Percentiles rank a stretch among this genome's conserved stretches.
These are phyloP conservation scores for Phalaenopsis equestris DNA, from an alignment of 106 monocot species.

Conservation along the genomic window DNA sequence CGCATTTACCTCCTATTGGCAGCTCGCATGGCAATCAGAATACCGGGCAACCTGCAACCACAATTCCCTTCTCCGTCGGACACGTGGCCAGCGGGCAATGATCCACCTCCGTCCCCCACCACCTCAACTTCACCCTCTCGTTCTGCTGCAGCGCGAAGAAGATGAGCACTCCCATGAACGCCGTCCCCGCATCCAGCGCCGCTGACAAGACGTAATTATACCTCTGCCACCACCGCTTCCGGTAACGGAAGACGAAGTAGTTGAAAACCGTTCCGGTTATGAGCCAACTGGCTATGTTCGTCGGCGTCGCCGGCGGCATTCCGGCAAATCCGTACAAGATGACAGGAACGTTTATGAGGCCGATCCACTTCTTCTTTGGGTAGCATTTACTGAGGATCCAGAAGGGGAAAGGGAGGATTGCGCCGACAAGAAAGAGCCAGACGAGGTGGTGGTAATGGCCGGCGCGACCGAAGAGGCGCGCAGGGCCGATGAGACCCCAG, in stretches of 20 bases:
- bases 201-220: constrained; percentile 90
- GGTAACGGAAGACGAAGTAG: constrained; percentile 41
- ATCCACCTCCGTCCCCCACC: constrained; percentile 85
- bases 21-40: constrained; percentile 20
- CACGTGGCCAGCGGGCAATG: constrained; percentile 77
- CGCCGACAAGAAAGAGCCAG: constrained; percentile 66
- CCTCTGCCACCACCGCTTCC: constrained; percentile 82
- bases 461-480: constrained; percentile 54
- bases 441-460: constrained; percentile 72
- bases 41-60: constrained; percentile 61
- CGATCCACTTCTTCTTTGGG: constrained; percentile 37
- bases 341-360: constrained; percentile 67
- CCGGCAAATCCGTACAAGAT: constrained; percentile 89
- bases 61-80: constrained; percentile 68
- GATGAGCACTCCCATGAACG: constrained; percentile 84
- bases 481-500: constrained; percentile 85
- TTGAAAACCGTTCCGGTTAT: constrained; percentile 76
- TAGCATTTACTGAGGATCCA: constrained; percentile 16
- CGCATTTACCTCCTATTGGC: no score
- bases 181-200: constrained; percentile 81
- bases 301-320: constrained; percentile 93
- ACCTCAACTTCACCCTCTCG: constrained; percentile 30
- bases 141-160: constrained; percentile 74
- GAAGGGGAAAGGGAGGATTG: constrained; percentile 11
- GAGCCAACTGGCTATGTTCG: constrained; percentile 91